phyloP scores from a whole-genome alignment of 1,284 basidiomycete genomes.

The Irpex rosettiformis region DNA sequence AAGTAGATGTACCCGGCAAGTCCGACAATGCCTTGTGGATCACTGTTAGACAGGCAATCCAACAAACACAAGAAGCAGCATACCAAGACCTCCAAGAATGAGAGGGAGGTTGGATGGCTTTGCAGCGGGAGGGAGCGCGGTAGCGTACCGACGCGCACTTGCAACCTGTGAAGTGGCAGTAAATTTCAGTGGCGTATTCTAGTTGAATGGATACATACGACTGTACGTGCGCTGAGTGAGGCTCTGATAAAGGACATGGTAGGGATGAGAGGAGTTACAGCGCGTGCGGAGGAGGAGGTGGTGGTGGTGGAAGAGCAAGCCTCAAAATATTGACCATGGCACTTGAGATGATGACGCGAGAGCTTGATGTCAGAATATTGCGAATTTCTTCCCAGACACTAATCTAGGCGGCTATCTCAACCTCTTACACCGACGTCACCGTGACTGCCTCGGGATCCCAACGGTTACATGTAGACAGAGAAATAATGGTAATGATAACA shows the following conservation, averaged over 20 bases:
- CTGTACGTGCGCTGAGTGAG: conserved; percentile 21
- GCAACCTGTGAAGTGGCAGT: conserved; percentile 15
- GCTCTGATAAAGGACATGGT: conserved; percentile 30
- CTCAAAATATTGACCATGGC: neutral
- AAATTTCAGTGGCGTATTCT: neutral
- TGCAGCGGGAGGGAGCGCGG: conserved; percentile 39
- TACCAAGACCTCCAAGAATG: conserved; percentile 43
- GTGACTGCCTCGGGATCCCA: neutral
- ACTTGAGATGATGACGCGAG: neutral
- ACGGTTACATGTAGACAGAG: neutral
- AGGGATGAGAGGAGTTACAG: neutral
- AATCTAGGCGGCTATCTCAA: conserved; percentile 1
- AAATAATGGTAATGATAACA: neutral
- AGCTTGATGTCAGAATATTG: neutral
- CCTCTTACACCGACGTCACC: neutral
- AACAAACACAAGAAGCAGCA: neutral
- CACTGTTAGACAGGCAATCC: neutral
- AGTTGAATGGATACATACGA: conserved; percentile 18
- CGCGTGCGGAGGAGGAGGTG: neutral
- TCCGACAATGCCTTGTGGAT: conserved; percentile 38
- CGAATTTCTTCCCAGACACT: neutral
- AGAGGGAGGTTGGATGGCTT: conserved; percentile 48
- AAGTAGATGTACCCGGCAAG: conserved; percentile 52
- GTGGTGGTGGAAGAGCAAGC: neutral
- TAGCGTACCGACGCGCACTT: conserved; percentile 41